A percentile compares a stretch with the other conserved stretches of the same genome.
Evolutionary conservation across 2,329 filamentous ascomycete species (phyloP).

Genomic region (Paracoccidioides brasiliensis): DNA sequence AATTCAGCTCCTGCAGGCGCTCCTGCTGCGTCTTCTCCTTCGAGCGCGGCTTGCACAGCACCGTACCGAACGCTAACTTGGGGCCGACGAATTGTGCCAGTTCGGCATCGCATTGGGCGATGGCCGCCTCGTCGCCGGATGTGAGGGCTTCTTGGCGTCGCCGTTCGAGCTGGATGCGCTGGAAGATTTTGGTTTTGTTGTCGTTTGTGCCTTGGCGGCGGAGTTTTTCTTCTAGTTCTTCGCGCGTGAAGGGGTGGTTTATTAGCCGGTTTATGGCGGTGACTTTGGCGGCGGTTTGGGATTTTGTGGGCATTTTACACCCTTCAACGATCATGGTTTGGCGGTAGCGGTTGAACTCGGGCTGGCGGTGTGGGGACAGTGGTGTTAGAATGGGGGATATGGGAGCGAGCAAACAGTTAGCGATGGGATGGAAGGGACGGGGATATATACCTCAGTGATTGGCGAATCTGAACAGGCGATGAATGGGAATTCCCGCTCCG

Average conservation of each 20-base stretch:
- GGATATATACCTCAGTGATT: slow-evolving; percentile 61
- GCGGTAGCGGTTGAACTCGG: slow-evolving; percentile 71
- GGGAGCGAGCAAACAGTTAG: neutral
- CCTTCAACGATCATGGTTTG: slow-evolving; percentile 59
- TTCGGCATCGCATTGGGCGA: slow-evolving; percentile 37
- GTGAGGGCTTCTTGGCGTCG: slow-evolving; percentile 54
- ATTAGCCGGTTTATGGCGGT: slow-evolving; percentile 68
- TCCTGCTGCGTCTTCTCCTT: slow-evolving; percentile 57
- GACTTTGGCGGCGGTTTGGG: slow-evolving; percentile 56
- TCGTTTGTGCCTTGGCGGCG: slow-evolving; percentile 56
- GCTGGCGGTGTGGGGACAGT: slow-evolving; percentile 32
- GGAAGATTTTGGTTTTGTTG: slow-evolving; percentile 51
- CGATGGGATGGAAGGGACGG: too few species aligned
- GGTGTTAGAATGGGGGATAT: neutral
- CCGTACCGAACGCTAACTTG: slow-evolving; percentile 61
- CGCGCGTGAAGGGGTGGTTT: slow-evolving; percentile 67
- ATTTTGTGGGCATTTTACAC: slow-evolving; percentile 60
- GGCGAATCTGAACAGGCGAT: slow-evolving; percentile 74
- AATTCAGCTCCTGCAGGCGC: slow-evolving; percentile 69
- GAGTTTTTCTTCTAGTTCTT: slow-evolving; percentile 69
- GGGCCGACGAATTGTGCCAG: slow-evolving; percentile 37
- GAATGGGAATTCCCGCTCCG: slow-evolving; percentile 76
- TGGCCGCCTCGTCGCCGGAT: slow-evolving; percentile 48
- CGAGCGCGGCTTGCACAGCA: slow-evolving; percentile 44
- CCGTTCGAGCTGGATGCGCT: slow-evolving; percentile 54